Base-by-base conservation (phyloP, 139 green algal genomes). In the Zygnema cylindricum region DNA sequence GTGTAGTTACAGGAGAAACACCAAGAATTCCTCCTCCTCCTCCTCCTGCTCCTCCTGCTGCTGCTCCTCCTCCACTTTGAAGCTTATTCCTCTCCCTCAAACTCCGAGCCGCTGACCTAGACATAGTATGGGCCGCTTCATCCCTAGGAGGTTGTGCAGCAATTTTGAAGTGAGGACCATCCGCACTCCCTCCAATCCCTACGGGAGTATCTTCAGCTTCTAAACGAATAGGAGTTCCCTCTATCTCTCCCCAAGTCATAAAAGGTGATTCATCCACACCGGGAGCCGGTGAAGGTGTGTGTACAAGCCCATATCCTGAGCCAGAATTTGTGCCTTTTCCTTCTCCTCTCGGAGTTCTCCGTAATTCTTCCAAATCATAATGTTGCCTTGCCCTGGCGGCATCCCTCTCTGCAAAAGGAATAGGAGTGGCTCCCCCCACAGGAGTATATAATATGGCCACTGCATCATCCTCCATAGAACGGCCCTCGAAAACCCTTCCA, bases 171-270 rank as follows among this genome's bases (percentile, higher is more conserved):
- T 89, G 86, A 1, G 86, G 82, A 0, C 86, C 86, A 2, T 89
- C 82, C 21, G 38, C 55, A 25, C 81, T 85, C 2, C 82, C 82
- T 11, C 86, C 86, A n/a, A 91, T 69, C 30, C 84, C 81, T n/a
- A 91, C 33, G 21, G 85, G 86, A 3, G 81, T 88, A 38, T 92
- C 88, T 25, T 92, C 88, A 30, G 84, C 77, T 36, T 93, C 90
- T 36, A 93, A 76, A 2, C 91, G 69, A 23, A 93, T 39, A 1
- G 91, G 91, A n/a, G 91, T 93, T 39, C 84, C 76, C 42, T 89
- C 91, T 11, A 93, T 69, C 22, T 92, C 89, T 32, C 91, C 91
- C 91, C 91, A 93, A 35, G 91, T 93, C 85, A 93, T 93, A 55
- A 93, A 91, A 0, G 91, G 91, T 2, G 83, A 92, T 7, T 83